Evolutionary conservation across 1,139 yeast genomes (phyloP).

Genomic region (Yamadazyma diospyri): DNA sequence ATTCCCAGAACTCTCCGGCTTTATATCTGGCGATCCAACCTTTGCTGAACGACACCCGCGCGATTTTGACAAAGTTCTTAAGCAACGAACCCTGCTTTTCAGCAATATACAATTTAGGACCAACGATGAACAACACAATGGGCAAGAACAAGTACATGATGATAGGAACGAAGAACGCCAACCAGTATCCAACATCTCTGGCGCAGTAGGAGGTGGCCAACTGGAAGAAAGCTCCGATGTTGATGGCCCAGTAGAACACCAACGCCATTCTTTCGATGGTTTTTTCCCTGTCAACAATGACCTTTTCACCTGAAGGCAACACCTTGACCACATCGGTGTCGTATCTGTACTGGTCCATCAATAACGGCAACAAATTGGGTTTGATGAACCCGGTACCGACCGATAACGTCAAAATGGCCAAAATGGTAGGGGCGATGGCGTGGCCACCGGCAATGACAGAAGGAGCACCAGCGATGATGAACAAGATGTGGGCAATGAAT

Average conservation of each 20-base stretch:
- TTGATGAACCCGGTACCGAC: conserved; percentile 50
- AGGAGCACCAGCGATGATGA: conserved; percentile 42
- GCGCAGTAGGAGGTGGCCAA: conserved; percentile 76
- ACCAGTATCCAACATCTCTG: conserved; percentile 71
- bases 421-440: conserved; percentile 32
- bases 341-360: conserved; percentile 51
- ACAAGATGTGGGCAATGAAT: conserved; percentile 34
- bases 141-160: conserved; percentile 49
- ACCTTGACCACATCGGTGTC: conserved; percentile 57
- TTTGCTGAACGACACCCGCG: conserved; percentile 35
- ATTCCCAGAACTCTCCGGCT: conserved; percentile 47
- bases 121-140: conserved; percentile 36
- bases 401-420: conserved; percentile 37
- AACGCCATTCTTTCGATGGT: conserved; percentile 74
- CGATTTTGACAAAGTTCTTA: conserved; percentile 38
- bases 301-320: conserved; percentile 59
- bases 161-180: conserved; percentile 63
- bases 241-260: conserved; percentile 76
- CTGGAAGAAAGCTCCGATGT: conserved; percentile 75
- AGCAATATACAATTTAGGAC: conserved; percentile 33
- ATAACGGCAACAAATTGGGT: conserved; percentile 49
- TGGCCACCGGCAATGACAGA: conserved; percentile 29
- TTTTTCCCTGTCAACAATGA: conserved; percentile 66
- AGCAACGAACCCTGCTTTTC: conserved; percentile 50
- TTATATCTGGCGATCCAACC: conserved; percentile 38